Conservation (phyloP, 805 yeast species). For the Yarrowia deformans region DNA sequence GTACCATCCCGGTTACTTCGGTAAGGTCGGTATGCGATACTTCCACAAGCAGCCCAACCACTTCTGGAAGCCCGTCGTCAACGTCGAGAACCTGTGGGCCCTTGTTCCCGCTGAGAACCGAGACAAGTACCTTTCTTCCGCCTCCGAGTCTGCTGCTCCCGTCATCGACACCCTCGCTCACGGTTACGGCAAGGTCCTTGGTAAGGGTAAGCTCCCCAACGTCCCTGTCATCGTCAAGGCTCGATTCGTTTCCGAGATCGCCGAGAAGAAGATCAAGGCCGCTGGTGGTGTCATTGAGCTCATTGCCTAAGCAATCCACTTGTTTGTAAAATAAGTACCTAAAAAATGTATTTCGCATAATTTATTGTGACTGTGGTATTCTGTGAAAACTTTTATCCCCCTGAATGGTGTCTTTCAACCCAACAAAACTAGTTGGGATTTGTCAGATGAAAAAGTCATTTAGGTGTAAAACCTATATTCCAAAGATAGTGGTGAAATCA, state of each 20-base stretch:
- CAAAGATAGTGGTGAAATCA: no score
- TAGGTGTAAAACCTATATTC: no score
- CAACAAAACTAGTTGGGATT: no score
- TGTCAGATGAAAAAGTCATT: no score
- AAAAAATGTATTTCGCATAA: conserved; percentile 39
- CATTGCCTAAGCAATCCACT: conserved; percentile 72
- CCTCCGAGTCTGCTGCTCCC: conserved; percentile 92
- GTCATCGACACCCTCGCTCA: conserved; percentile 99
- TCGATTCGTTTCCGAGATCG: conserved; percentile 98
- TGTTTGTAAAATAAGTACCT: conserved; percentile 34
- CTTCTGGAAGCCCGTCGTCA: conserved; percentile 97
- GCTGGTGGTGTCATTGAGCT: conserved; percentile 99
- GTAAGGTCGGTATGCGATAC: conserved; percentile 99
- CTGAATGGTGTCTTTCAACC: no score
- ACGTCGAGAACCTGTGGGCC: conserved; percentile 99
- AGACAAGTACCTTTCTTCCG: conserved; percentile 86
- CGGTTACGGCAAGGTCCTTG: conserved; percentile 99
- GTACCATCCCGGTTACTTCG: conserved; percentile 99
- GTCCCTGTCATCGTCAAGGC: conserved; percentile 99
- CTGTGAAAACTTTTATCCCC: no score
- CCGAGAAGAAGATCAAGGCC: conserved; percentile 99
- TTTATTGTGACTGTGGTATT: conserved; percentile 18
- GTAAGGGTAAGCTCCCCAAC: conserved; percentile 97
- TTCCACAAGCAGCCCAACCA: conserved; percentile 95
- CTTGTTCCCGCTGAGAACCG: conserved; percentile 92